A percentile compares a stretch with the other conserved stretches of the same genome.
Conservation (phyloP, 371 early-diverging fungal species). For the Mortierella sp. region DNA sequence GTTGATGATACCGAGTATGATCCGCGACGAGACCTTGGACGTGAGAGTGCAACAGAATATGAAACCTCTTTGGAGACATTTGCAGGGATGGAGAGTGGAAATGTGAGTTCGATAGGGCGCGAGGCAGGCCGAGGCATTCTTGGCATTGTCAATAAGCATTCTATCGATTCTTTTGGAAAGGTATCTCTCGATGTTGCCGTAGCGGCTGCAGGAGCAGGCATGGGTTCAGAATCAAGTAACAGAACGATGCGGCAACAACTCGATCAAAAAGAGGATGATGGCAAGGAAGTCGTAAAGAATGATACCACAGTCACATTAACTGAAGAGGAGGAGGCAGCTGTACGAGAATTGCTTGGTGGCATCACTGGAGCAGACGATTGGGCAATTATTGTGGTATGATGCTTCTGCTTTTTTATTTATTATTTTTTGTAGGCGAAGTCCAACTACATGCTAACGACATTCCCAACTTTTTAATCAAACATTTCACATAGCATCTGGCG, state of each 20-base stretch:
- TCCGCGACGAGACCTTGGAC: slow-evolving; percentile 20
- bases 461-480: not conserved
- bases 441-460: not conserved
- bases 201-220: not conserved
- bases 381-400: slow-evolving; percentile 48
- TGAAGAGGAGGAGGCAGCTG: slow-evolving; percentile 43
- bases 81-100: slow-evolving; percentile 14
- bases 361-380: slow-evolving; percentile 48
- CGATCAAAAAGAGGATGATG: not conserved
- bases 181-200: slow-evolving; percentile 10
- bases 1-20: slow-evolving; percentile 35
- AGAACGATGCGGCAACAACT: not conserved
- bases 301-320: slow-evolving; percentile 28
- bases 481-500: slow-evolving; percentile 13
- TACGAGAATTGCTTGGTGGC: slow-evolving; percentile 48
- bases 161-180: slow-evolving; percentile 13
- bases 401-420: not conserved
- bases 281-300: slow-evolving; percentile 1
- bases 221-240: not conserved
- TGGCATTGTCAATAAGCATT: slow-evolving; percentile 1
- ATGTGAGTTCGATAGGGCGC: slow-evolving; percentile 12
- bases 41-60: slow-evolving; percentile 50
- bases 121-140: slow-evolving; percentile 2
- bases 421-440: not conserved
- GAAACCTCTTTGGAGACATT: slow-evolving; percentile 52